A percentile compares a stretch with the other conserved stretches of the same genome.
Conservation (phyloP, 352 stramenopile genomes). For the Phytophthora pisi region DNA sequence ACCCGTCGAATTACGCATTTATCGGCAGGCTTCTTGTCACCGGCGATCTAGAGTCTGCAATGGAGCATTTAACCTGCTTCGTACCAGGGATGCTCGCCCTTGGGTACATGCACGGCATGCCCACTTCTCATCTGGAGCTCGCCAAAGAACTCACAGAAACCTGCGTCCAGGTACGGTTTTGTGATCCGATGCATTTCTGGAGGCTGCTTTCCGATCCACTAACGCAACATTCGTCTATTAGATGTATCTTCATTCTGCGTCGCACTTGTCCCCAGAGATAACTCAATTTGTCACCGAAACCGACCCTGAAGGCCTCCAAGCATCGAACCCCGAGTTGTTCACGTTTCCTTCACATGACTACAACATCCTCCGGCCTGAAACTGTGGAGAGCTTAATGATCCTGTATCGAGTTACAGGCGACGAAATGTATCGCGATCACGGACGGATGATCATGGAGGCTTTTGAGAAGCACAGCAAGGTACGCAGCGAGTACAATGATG, state of each 20-base stretch:
- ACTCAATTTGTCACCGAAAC: slow-evolving; percentile 56
- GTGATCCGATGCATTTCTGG: not conserved
- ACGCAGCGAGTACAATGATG: too few species aligned
- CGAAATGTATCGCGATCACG: slow-evolving; percentile 78
- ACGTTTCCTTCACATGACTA: slow-evolving; percentile 40
- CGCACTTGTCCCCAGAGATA: slow-evolving; percentile 76
- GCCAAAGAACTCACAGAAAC: slow-evolving; percentile 75
- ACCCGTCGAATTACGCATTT: slow-evolving; percentile 47
- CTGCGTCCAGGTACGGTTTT: slow-evolving; percentile 62
- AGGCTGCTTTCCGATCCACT: not conserved
- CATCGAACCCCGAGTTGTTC: slow-evolving; percentile 25
- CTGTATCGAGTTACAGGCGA: slow-evolving; percentile 88
- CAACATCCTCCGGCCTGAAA: slow-evolving; percentile 87
- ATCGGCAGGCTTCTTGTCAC: slow-evolving; percentile 44
- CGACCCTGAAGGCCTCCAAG: slow-evolving; percentile 8
- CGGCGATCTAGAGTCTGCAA: slow-evolving; percentile 40
- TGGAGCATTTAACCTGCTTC: slow-evolving; percentile 92
- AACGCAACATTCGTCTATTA: not conserved
- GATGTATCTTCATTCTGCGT: slow-evolving; percentile 73
- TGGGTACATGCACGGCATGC: slow-evolving; percentile 61
- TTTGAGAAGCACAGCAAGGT: slow-evolving; percentile 79
- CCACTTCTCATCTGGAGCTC: slow-evolving; percentile 57
- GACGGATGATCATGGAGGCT: slow-evolving; percentile 78
- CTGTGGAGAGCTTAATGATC: slow-evolving; percentile 90
- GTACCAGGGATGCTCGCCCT: slow-evolving; percentile 84